Percentiles rank a stretch among this genome's conserved stretches.
Evolutionary conservation across 2,329 filamentous ascomycete genomes (phyloP).

Genomic region (Ascochyta lentis): DNA sequence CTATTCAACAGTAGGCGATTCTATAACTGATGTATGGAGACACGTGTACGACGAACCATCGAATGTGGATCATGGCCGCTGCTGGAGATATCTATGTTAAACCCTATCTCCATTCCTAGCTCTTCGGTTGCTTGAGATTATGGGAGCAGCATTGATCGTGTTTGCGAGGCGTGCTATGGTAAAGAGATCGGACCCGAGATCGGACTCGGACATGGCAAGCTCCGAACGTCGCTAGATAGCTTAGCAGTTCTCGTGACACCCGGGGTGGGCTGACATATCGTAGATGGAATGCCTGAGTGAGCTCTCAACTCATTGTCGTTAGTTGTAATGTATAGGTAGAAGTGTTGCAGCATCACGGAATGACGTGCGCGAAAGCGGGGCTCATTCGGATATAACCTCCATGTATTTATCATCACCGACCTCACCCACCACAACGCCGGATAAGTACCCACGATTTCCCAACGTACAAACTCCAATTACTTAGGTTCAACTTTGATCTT

Average conservation of each 20-base stretch:
- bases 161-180: neutral
- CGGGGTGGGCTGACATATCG: neutral
- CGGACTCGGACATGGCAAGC: neutral
- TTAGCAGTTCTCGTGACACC: neutral
- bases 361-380: slow-evolving; percentile 19
- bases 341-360: slow-evolving; percentile 1
- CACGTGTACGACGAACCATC: neutral
- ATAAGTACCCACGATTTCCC: slow-evolving; percentile 6
- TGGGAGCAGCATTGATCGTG: neutral
- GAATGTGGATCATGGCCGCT: neutral
- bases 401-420: slow-evolving; percentile 22
- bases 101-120: neutral
- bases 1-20: too few relatives aligned
- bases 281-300: neutral
- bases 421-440: neutral
- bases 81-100: neutral
- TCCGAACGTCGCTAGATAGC: neutral
- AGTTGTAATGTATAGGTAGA: neutral
- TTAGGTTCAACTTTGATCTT: neutral
- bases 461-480: neutral
- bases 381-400: slow-evolving; percentile 13
- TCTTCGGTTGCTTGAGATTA: neutral
- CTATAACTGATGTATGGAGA: too few relatives aligned
- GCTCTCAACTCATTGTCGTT: neutral
- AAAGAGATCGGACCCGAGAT: neutral